These are phyloP conservation scores for Periconia sp. DNA, from an alignment of 2,329 filamentous ascomycete genomes.

Conservation along the genomic window DNA sequence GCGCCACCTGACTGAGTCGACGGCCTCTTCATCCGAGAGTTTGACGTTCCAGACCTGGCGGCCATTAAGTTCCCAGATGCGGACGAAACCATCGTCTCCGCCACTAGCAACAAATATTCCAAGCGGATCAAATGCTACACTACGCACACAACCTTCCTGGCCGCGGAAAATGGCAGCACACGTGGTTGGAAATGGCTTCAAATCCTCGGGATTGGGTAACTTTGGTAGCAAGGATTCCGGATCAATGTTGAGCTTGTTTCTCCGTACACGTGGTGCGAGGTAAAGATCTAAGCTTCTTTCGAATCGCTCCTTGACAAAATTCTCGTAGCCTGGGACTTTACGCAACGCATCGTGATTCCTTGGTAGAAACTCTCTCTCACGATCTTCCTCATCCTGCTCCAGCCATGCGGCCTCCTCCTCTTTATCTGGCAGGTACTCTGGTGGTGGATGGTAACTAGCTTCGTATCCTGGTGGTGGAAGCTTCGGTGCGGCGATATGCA, in stretches of 20 bases:
- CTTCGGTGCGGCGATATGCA: slow-evolving; percentile 95
- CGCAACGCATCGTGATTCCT: slow-evolving; percentile 80
- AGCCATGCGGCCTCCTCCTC: slow-evolving; percentile 86
- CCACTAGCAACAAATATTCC: slow-evolving; percentile 87
- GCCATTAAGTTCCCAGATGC: slow-evolving; percentile 87
- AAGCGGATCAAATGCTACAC: slow-evolving; percentile 80
- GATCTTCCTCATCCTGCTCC: slow-evolving; percentile 81
- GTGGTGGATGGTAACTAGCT: slow-evolving; percentile 92
- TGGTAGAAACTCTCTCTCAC: slow-evolving; percentile 86
- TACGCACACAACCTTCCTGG: slow-evolving; percentile 85
- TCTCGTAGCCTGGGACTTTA: slow-evolving; percentile 87
- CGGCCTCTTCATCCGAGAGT: slow-evolving; percentile 73
- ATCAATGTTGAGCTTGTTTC: slow-evolving; percentile 96
- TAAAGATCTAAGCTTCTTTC: slow-evolving; percentile 95
- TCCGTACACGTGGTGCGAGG: slow-evolving; percentile 84
- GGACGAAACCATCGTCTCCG: slow-evolving; percentile 89
- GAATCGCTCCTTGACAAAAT: slow-evolving; percentile 92
- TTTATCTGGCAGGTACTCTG: slow-evolving; percentile 86
- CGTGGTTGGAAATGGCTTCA: slow-evolving; percentile 91
- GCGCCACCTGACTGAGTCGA: slow-evolving; percentile 87
- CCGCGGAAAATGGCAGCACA: slow-evolving; percentile 85
- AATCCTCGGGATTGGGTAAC: slow-evolving; percentile 86
- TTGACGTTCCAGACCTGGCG: slow-evolving; percentile 85
- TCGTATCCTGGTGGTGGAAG: slow-evolving; percentile 91
- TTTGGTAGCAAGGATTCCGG: slow-evolving; percentile 90